Evolutionary conservation across 495 filamentous ascomycete species (phyloP).

Genomic region (Paragyromitra xinjiangensis): DNA sequence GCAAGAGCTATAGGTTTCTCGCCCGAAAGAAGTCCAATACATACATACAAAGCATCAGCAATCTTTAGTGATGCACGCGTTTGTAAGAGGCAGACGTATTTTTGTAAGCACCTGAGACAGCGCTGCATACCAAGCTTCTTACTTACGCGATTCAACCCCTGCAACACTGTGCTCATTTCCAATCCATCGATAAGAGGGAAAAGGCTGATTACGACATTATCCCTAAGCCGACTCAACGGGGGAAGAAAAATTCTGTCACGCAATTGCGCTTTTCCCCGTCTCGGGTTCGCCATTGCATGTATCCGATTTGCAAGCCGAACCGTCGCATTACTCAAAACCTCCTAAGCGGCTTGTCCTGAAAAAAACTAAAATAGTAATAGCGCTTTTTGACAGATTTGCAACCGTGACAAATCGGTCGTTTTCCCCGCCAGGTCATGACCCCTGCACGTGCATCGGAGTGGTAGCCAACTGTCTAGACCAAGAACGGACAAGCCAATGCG

Average conservation of each 20-base stretch:
- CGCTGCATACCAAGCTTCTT: slow-evolving; percentile 36
- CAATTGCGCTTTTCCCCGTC: slow-evolving; percentile 7
- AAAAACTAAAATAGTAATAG: background rate
- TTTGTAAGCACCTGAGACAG: slow-evolving; percentile 40
- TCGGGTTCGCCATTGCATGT: background rate
- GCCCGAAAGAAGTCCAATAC: background rate
- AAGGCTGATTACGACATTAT: slow-evolving; percentile 37
- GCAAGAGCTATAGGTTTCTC: background rate
- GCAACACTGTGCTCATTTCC: background rate
- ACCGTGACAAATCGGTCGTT: slow-evolving; percentile 44
- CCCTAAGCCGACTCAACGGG: slow-evolving; percentile 18
- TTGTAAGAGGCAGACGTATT: slow-evolving; percentile 40
- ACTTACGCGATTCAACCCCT: background rate
- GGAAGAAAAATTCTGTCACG: slow-evolving; percentile 10
- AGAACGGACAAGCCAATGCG: background rate
- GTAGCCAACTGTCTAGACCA: background rate
- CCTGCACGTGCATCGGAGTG: slow-evolving; percentile 31
- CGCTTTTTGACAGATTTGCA: slow-evolving; percentile 34
- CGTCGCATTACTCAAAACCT: slow-evolving; percentile 26
- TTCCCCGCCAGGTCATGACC: slow-evolving; percentile 1
- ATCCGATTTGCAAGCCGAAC: background rate
- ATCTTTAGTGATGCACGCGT: slow-evolving; percentile 9
- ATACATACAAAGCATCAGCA: slow-evolving; percentile 8
- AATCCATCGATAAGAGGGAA: slow-evolving; percentile 15
- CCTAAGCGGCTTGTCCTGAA: slow-evolving; percentile 10